Percentiles rank a stretch among this genome's conserved stretches.
Conservation (phyloP, 1,284 basidiomycete species). For the Trametes sp. region DNA sequence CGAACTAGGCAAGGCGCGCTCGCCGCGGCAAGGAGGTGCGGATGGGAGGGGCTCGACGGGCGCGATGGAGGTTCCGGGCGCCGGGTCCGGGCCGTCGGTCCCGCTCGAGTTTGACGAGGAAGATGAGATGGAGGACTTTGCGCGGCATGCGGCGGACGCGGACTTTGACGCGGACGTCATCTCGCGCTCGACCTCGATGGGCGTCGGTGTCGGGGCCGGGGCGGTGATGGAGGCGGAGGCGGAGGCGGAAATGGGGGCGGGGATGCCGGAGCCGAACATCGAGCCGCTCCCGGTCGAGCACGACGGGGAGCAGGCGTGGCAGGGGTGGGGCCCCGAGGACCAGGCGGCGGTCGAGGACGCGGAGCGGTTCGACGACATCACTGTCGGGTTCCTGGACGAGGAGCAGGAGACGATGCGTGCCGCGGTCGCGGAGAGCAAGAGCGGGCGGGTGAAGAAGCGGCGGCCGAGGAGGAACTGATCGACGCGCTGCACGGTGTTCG, state of each 20-base stretch:
- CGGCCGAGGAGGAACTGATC: slow-evolving; percentile 14
- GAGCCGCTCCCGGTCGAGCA: slow-evolving; percentile 43
- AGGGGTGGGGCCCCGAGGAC: slow-evolving; percentile 61
- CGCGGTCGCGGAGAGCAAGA: slow-evolving; percentile 20
- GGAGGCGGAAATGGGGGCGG: slow-evolving; percentile 50
- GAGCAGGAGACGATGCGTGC: slow-evolving; percentile 43
- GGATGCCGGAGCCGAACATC: slow-evolving; percentile 49
- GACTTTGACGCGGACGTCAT: slow-evolving; percentile 26
- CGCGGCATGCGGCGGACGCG: slow-evolving; percentile 15
- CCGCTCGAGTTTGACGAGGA: slow-evolving; percentile 77
- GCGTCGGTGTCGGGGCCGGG: slow-evolving; percentile 6
- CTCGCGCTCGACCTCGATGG: slow-evolving; percentile 43
- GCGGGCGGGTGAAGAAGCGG: slow-evolving; percentile 21
- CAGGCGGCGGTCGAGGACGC: slow-evolving; percentile 65
- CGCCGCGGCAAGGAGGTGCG: slow-evolving; percentile 45
- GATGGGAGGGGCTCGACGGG: no score
- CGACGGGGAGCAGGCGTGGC: slow-evolving; percentile 50
- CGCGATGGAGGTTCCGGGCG: not conserved
- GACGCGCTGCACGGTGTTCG: no score
- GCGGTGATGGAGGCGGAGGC: slow-evolving; percentile 25
- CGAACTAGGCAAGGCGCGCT: slow-evolving; percentile 59
- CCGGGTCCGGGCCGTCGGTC: slow-evolving; percentile 41
- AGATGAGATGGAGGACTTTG: slow-evolving; percentile 63
- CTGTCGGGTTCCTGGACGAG: slow-evolving; percentile 69
- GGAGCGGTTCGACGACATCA: slow-evolving; percentile 71